Percentiles rank a stretch among this genome's conserved stretches.
Evolutionary conservation across 805 yeast genomes (phyloP).

Genomic region (Millerozyma miso): DNA sequence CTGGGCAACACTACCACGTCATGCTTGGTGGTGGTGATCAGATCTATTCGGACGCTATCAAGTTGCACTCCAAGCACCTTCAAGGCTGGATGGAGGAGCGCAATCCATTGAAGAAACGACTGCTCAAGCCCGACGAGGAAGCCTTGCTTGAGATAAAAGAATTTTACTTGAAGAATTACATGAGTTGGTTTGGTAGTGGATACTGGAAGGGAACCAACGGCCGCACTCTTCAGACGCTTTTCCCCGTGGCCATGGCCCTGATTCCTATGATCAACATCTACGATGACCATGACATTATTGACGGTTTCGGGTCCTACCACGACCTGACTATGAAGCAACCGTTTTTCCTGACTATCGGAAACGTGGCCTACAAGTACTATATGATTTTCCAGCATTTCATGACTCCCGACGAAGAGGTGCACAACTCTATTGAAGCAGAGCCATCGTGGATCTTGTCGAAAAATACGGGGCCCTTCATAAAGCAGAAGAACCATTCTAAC

Average conservation of each 20-base stretch:
- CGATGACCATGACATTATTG: conserved; percentile 96
- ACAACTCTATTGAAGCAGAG: conserved; percentile 25
- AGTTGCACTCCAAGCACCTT: conserved; percentile 50
- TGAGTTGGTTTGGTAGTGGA: conserved; percentile 89
- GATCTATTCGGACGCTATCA: conserved; percentile 81
- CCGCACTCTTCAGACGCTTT: conserved; percentile 58
- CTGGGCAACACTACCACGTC: conserved; percentile 66
- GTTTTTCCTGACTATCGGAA: conserved; percentile 69
- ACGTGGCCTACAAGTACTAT: conserved; percentile 77
- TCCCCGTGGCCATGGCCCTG: conserved; percentile 71
- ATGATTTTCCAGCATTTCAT: conserved; percentile 89
- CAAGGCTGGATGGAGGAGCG: conserved; percentile 60
- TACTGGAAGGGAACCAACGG: conserved; percentile 73
- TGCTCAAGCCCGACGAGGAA: conserved; percentile 40
- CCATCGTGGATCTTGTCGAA: conserved; percentile 62
- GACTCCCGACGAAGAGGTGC: conserved; percentile 39
- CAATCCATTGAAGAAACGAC: conserved; percentile 41
- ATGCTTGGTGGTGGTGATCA: conserved; percentile 99
- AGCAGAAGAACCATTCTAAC: conserved; percentile 60
- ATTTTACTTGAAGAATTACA: conserved; percentile 70
- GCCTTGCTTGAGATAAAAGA: conserved; percentile 52
- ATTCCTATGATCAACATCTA: conserved; percentile 84
- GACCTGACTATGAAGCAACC: conserved; percentile 70
- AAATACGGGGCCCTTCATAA: conserved; percentile 63
- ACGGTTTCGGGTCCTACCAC: conserved; percentile 89